phyloP scores from a whole-genome alignment of 2,329 filamentous ascomycete species.

The Claviceps sp. region DNA sequence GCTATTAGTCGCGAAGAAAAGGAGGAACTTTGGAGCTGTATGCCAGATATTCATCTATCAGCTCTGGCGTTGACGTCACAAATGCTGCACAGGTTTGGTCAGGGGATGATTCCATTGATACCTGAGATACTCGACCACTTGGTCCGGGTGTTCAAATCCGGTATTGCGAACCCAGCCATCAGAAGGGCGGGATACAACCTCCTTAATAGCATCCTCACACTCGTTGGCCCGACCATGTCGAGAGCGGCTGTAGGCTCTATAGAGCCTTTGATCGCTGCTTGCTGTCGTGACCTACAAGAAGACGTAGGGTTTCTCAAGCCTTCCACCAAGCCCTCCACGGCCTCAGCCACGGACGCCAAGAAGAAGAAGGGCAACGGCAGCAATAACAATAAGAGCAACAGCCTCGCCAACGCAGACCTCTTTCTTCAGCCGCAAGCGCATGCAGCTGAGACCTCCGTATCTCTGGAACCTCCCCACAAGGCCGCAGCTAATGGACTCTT shows the following conservation, averaged over 20 bases:
- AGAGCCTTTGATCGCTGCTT: constrained; percentile 46
- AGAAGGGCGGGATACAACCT: constrained; percentile 49
- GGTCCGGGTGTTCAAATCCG: constrained; percentile 53
- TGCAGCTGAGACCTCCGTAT: constrained; percentile 17
- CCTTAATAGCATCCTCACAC: constrained; percentile 40
- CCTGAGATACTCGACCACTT: constrained; percentile 58
- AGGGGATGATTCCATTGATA: constrained; percentile 43
- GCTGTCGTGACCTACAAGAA: constrained; percentile 61
- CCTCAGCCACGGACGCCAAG: constrained; percentile 13
- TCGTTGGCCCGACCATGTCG: constrained; percentile 52
- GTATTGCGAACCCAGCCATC: constrained; percentile 37
- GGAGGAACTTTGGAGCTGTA: constrained; percentile 58
- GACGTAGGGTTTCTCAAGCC: constrained; percentile 34
- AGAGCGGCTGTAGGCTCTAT: constrained; percentile 54
- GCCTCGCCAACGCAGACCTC: constrained; percentile 53
- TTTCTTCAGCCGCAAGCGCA: constrained; percentile 40
- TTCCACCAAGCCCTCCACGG: constrained; percentile 18
- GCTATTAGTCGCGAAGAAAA: constrained; percentile 69
- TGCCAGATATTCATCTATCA: constrained; percentile 63
- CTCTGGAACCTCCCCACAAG: constrained; percentile 32
- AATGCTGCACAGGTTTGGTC: constrained; percentile 44
- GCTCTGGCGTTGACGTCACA: constrained; percentile 48
- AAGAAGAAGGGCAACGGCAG: constrained; percentile 21
- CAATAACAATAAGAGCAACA: constrained; percentile 13
- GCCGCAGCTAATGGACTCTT: constrained; percentile 49